Conservation (phyloP, 1,284 basidiomycete species). For the Xerocomus nothofagi region DNA sequence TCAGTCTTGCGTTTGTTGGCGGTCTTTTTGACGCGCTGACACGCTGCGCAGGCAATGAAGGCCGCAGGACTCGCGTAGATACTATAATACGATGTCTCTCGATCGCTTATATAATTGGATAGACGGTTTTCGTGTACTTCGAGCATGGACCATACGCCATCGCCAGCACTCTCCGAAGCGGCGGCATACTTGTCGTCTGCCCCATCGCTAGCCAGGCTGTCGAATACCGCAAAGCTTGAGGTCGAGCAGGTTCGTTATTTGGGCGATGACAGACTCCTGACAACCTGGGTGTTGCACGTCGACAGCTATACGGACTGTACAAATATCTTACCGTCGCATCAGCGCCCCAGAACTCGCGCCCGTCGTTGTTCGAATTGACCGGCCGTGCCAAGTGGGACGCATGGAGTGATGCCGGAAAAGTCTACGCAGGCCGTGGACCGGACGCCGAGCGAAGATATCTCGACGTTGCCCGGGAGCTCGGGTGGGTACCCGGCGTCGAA, state of each 20-base stretch:
- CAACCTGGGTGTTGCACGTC: slow-evolving; percentile 25
- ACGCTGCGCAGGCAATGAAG: slow-evolving; percentile 68
- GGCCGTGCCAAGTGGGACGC: slow-evolving; percentile 89
- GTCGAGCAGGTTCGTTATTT: slow-evolving; percentile 44
- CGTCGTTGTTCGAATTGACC: slow-evolving; percentile 79
- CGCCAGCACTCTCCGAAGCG: slow-evolving; percentile 57
- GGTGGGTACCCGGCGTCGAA: slow-evolving; percentile 55
- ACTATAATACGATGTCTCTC: slow-evolving; percentile 13
- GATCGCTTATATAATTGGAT: slow-evolving; percentile 32
- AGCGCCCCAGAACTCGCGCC: slow-evolving; percentile 58
- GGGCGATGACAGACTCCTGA: slow-evolving; percentile 29
- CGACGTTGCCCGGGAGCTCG: slow-evolving; percentile 64
- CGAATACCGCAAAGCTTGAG: slow-evolving; percentile 71
- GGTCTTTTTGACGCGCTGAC: slow-evolving; percentile 7
- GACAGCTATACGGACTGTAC: slow-evolving; percentile 85
- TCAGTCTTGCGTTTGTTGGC: slow-evolving; percentile 33
- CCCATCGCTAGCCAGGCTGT: slow-evolving; percentile 50
- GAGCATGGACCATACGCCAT: slow-evolving; percentile 40
- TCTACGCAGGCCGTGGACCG: slow-evolving; percentile 42
- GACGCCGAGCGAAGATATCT: slow-evolving; percentile 67
- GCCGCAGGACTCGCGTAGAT: slow-evolving; percentile 76
- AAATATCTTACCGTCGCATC: slow-evolving; percentile 69
- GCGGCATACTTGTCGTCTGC: slow-evolving; percentile 63
- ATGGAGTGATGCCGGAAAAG: slow-evolving; percentile 60
- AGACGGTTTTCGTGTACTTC: slow-evolving; percentile 6